phyloP scores from a whole-genome alignment of 139 green algal genomes.

The Tetraselmis striata region DNA sequence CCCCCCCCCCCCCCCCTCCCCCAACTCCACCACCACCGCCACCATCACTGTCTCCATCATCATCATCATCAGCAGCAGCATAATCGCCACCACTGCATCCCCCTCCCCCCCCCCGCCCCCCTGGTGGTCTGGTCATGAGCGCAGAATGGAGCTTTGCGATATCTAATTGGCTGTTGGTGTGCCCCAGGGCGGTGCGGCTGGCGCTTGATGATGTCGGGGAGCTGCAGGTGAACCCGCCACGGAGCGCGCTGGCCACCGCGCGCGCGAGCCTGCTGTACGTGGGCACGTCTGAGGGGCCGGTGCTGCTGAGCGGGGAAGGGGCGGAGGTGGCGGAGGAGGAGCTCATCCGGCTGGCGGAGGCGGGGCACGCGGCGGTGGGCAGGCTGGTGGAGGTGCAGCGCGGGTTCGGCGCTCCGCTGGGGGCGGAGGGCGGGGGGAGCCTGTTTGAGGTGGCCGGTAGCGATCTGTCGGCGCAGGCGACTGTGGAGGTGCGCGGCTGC shows the following conservation, averaged over 20 bases:
- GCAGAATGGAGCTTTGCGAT: no score
- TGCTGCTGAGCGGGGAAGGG: constrained; percentile 56
- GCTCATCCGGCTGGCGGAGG: neutral
- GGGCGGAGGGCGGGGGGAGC: neutral
- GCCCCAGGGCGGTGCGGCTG: constrained; percentile 37
- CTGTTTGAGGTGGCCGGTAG: neutral
- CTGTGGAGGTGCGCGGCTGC: neutral
- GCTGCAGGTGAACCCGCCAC: constrained; percentile 29
- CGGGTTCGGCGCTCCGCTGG: neutral
- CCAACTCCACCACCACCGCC: no score
- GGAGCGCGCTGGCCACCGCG: constrained; percentile 8
- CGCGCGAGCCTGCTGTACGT: constrained; percentile 50
- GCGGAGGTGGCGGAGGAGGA: constrained; percentile 6
- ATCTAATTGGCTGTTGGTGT: no score
- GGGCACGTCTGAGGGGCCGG: constrained; percentile 26
- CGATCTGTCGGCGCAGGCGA: neutral
- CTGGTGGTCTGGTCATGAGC: no score
- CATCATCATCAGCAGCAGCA: no score
- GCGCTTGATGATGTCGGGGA: constrained; percentile 5
- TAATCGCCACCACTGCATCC: no score
- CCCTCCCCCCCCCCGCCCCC: no score
- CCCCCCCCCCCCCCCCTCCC: no score
- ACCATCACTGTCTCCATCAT: no score
- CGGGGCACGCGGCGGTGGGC: neutral
- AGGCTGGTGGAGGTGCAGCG: neutral